Base-by-base conservation (phyloP, 768 basidiomycete genomes). In the Mycena pura region DNA sequence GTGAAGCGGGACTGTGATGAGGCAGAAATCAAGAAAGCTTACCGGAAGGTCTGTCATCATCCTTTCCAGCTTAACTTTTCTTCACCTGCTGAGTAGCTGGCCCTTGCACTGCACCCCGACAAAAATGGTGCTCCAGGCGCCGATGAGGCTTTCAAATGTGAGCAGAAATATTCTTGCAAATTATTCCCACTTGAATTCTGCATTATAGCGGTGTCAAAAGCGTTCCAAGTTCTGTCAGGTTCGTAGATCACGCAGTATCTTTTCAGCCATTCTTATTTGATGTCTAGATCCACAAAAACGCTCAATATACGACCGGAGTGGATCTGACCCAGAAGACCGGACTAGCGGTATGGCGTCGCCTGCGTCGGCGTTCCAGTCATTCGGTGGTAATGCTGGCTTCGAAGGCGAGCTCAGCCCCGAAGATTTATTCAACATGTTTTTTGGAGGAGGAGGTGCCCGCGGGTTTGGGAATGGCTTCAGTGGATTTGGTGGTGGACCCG, bases 371-470 rank as follows among this genome's bases (percentile, higher is more conserved):
- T 19, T 65, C 80, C 25, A 78, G 73, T 44, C 76, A 14, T 90
- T 88, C 24, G 78, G 81, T 17, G 77, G 79, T 7, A 79, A 79
- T 17, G 78, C 78, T 9, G 79, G 82, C 2, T 92, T 90, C 69
- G 91, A 92, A 13, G 87, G 86, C 54, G 96, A 98, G 76, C 80
- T 99, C 67, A 95, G 91, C 57, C 95, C 96, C 6, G 96, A 98
- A 76, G 96, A 98, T 59, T 72, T 99, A 56, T 99, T 99, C 80
- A 96, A 98, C 72, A 95, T 96, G 92, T 97, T 99, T 85, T 99
- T 99, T 73, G 94, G 94, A 17, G 91, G 91, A 22, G 82, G 83
- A 1, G 83, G 80, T 57, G 81, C 79, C 27, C 83, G 77, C n/a
- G 78, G 73, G 56, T 84, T 83, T 62, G 86, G 62, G 19, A 57